phyloP scores from a whole-genome alignment of 192 early-diverging fungal genomes.

The Dissophora globulifera region DNA sequence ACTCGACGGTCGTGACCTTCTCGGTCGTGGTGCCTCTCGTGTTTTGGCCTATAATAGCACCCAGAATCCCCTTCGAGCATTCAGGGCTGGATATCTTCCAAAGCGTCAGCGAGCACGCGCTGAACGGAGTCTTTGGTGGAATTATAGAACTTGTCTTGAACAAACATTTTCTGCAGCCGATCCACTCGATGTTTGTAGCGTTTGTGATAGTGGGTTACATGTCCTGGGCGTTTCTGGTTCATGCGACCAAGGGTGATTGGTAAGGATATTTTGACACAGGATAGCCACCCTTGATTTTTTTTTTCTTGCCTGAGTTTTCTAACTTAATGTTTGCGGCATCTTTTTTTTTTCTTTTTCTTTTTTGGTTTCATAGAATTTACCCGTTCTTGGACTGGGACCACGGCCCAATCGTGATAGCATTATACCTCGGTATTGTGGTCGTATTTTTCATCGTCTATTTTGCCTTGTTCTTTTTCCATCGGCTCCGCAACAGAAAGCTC shows the following conservation, averaged over 20 bases:
- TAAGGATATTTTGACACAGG: no score
- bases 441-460: constrained; percentile 33
- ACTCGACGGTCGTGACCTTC: constrained; percentile 38
- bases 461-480: constrained; percentile 24
- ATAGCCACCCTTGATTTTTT: no score
- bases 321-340: no score
- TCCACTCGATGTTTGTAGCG: constrained; percentile 35
- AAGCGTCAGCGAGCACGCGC: constrained; percentile 37
- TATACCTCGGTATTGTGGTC: constrained; percentile 30
- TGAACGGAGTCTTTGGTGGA: constrained; percentile 41
- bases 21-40: constrained; percentile 50
- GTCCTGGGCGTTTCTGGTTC: constrained; percentile 33
- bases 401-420: constrained; percentile 20
- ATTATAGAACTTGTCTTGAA: constrained; percentile 38
- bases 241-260: constrained; percentile 29
- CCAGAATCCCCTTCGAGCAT: no score
- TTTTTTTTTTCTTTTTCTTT: no score
- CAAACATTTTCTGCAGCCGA: constrained; percentile 40
- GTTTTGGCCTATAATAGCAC: constrained; percentile 42
- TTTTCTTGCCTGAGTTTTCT: no score
- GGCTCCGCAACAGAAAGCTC: constrained; percentile 28
- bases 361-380: constrained; percentile 47
- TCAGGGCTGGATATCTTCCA: constrained; percentile 6
- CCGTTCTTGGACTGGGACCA: constrained; percentile 44
- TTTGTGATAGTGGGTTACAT: constrained; percentile 43